phyloP scores from a whole-genome alignment of 345 rosid species.

The Lenwebbia sp. region DNA sequence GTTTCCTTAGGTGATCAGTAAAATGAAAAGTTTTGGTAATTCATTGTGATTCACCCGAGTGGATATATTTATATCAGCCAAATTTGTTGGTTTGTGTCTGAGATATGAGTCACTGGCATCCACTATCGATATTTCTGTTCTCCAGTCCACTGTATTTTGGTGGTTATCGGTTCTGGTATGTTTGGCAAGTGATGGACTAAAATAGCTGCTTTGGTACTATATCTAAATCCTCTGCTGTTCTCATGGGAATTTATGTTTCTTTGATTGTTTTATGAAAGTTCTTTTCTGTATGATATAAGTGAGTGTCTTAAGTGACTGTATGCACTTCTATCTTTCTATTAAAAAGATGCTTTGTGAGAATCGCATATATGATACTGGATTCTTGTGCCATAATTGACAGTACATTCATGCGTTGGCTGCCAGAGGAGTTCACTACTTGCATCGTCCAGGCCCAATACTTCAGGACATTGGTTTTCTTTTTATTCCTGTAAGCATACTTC shows the following conservation, averaged over 20 bases:
- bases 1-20: neutral
- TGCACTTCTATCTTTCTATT: neutral
- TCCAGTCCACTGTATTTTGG: neutral
- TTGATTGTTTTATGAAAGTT: neutral
- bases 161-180: neutral
- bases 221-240: neutral
- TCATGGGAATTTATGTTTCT: neutral
- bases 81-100: neutral
- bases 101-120: neutral
- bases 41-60: neutral
- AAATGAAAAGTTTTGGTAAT: neutral
- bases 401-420: slow-evolving; percentile 86
- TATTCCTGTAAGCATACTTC: slow-evolving; percentile 45
- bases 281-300: neutral
- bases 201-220: neutral
- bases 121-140: neutral
- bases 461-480: slow-evolving; percentile 60
- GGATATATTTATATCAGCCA: neutral
- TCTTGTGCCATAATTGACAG: slow-evolving; percentile 13
- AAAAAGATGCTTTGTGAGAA: neutral
- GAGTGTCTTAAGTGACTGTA: neutral
- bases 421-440: slow-evolving; percentile 77
- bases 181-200: neutral
- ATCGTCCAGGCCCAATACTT: slow-evolving; percentile 56
- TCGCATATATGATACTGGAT: neutral